A percentile compares a stretch with the other conserved stretches of the same genome.
Conservation (phyloP, 2,329 filamentous ascomycete species). For the Calonectria pseudoreteaudii region DNA sequence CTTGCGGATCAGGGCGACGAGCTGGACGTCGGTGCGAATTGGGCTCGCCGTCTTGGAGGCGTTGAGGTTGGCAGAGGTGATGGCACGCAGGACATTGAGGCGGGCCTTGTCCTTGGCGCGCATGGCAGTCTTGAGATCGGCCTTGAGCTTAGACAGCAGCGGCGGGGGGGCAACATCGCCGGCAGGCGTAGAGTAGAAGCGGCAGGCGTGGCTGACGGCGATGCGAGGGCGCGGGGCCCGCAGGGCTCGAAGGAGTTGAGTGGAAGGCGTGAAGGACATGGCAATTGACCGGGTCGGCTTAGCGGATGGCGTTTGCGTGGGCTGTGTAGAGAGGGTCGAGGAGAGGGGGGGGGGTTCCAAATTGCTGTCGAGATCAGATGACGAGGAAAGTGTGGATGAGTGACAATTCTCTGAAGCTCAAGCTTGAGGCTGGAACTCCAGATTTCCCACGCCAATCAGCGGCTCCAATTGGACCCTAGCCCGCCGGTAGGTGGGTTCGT, state of each 20-base stretch:
- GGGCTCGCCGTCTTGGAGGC: constrained; percentile 78
- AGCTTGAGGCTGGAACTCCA: constrained; percentile 34
- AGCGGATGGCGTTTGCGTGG: background rate
- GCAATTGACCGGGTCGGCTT: background rate
- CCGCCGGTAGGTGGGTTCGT: background rate
- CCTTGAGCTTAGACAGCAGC: constrained; percentile 65
- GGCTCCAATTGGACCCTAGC: constrained; percentile 31
- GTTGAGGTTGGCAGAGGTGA: constrained; percentile 79
- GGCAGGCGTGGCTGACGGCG: constrained; percentile 32
- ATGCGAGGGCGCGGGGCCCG: constrained; percentile 36
- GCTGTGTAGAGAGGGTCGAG: background rate
- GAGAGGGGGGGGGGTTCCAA: background rate
- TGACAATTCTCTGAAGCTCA: constrained; percentile 10
- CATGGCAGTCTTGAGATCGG: constrained; percentile 75
- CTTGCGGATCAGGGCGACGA: constrained; percentile 76
- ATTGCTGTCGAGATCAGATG: constrained; percentile 17
- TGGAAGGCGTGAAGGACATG: constrained; percentile 42
- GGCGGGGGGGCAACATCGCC: constrained; percentile 58
- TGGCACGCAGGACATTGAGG: constrained; percentile 74
- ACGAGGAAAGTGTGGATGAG: background rate
- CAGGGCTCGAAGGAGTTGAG: constrained; percentile 39
- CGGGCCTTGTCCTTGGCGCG: constrained; percentile 72
- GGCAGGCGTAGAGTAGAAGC: constrained; percentile 49
- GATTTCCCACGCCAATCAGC: constrained; percentile 36
- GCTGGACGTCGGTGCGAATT: constrained; percentile 76